These are phyloP conservation scores for Colletotrichum australisinense DNA, from an alignment of 2,329 filamentous ascomycete species.

Conservation along the genomic window DNA sequence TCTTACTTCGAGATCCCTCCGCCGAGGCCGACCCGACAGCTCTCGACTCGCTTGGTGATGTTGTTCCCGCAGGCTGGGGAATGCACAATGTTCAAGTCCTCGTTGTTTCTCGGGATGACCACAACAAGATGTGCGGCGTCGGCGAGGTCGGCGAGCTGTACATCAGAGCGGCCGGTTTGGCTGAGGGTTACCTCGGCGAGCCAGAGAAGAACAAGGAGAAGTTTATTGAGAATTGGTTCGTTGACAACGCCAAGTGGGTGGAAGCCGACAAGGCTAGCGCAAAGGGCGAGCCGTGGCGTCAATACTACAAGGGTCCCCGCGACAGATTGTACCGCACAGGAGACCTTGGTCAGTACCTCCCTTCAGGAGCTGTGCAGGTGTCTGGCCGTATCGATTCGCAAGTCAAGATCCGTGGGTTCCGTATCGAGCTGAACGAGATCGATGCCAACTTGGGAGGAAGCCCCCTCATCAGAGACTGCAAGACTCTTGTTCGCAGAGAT, in stretches of 20 bases:
- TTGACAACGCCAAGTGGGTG: conserved; percentile 77
- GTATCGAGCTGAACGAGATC: conserved; percentile 95
- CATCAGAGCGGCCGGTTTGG: conserved; percentile 83
- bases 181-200: conserved; percentile 65
- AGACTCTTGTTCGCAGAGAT: conserved; percentile 86
- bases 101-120: conserved; percentile 78
- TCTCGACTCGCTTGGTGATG: conserved; percentile 64
- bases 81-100: conserved; percentile 92
- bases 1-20: conserved; percentile 83
- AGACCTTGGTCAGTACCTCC: conserved; percentile 82
- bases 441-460: conserved; percentile 83
- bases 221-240: conserved; percentile 89
- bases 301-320: conserved; percentile 82
- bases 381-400: conserved; percentile 86
- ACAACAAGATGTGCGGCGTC: conserved; percentile 77
- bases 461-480: conserved; percentile 83
- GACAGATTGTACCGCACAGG: conserved; percentile 91
- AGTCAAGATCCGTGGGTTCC: conserved; percentile 95
- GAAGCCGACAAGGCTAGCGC: conserved; percentile 68
- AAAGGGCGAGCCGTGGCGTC: conserved; percentile 76
- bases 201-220: conserved; percentile 70
- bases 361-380: conserved; percentile 78
- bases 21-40: conserved; percentile 67
- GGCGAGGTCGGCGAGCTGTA: conserved; percentile 89
- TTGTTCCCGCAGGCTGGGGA: conserved; percentile 84